These are phyloP conservation scores for Fusarium nematophilum DNA, from an alignment of 2,329 filamentous ascomycete genomes.

Conservation along the genomic window DNA sequence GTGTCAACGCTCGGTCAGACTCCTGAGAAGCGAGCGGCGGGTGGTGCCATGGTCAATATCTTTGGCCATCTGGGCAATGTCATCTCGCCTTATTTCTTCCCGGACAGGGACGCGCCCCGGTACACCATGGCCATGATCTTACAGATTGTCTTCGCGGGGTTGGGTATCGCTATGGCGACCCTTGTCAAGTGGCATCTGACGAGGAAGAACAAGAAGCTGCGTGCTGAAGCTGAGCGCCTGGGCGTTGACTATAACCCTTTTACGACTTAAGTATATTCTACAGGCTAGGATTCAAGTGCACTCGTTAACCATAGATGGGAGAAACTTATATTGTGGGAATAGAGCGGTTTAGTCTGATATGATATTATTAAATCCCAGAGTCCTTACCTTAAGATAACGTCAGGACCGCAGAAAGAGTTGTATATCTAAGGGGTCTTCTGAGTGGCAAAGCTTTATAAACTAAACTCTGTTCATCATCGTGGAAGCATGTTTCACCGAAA, in stretches of 20 bases:
- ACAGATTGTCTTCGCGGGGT: constrained; percentile 27
- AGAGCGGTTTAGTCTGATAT: too few species aligned
- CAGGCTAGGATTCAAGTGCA: too few species aligned
- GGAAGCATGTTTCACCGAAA: too few species aligned
- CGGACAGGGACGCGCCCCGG: constrained; percentile 41
- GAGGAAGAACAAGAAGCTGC: constrained; percentile 34
- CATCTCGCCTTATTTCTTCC: constrained; percentile 55
- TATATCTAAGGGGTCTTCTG: too few species aligned
- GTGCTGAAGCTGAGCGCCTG: constrained; percentile 22
- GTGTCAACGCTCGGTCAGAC: constrained; percentile 48
- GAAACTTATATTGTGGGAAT: too few species aligned
- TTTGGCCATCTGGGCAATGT: constrained; percentile 52
- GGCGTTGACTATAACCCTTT: constrained; percentile 29
- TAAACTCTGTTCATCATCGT: too few species aligned
- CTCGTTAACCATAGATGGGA: too few species aligned
- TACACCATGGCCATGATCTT: constrained; percentile 46
- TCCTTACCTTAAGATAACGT: too few species aligned
- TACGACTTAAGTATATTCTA: constrained; percentile 7
- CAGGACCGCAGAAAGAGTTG: too few species aligned
- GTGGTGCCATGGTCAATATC: constrained; percentile 51
- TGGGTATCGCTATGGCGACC: constrained; percentile 17
- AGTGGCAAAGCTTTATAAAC: too few species aligned
- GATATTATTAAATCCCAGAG: too few species aligned
- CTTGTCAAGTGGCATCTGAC: constrained; percentile 31
- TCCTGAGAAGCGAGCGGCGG: constrained; percentile 52